These are phyloP conservation scores for Trametes maxima DNA, from an alignment of 768 basidiomycete species.

Conservation along the genomic window DNA sequence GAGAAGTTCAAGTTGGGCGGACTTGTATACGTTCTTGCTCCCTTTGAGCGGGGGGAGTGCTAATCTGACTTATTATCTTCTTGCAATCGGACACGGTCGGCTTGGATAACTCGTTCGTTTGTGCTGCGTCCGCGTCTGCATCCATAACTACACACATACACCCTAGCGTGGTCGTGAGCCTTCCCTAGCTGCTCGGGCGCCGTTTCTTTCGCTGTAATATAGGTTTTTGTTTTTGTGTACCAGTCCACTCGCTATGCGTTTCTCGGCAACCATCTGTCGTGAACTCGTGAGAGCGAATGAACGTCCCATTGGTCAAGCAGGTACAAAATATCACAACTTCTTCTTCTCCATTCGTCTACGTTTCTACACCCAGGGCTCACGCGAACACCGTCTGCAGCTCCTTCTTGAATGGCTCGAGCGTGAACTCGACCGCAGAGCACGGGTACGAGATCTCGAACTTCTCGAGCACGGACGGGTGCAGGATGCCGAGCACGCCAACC, in stretches of 20 bases:
- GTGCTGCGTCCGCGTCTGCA: neutral
- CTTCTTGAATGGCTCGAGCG: conserved; percentile 92
- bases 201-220: conserved; percentile 14
- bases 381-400: conserved; percentile 30
- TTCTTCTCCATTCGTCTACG: neutral
- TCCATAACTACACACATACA: neutral
- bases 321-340: conserved; percentile 5
- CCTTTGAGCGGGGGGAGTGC: neutral
- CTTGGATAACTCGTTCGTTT: conserved; percentile 1
- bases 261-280: neutral
- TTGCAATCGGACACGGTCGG: neutral
- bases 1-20: neutral
- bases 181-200: conserved; percentile 1
- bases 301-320: neutral
- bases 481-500: conserved; percentile 89
- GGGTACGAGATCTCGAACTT: conserved; percentile 96
- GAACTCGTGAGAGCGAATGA: neutral
- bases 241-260: neutral
- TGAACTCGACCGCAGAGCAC: conserved; percentile 94
- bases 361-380: conserved; percentile 1
- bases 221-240: conserved; percentile 4
- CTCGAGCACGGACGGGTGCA: conserved; percentile 89
- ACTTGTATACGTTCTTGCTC: conserved; percentile 20
- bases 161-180: neutral
- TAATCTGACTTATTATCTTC: conserved; percentile 2